Evolutionary conservation across 805 yeast species (phyloP).

Genomic region (Ogataea pignaliae): DNA sequence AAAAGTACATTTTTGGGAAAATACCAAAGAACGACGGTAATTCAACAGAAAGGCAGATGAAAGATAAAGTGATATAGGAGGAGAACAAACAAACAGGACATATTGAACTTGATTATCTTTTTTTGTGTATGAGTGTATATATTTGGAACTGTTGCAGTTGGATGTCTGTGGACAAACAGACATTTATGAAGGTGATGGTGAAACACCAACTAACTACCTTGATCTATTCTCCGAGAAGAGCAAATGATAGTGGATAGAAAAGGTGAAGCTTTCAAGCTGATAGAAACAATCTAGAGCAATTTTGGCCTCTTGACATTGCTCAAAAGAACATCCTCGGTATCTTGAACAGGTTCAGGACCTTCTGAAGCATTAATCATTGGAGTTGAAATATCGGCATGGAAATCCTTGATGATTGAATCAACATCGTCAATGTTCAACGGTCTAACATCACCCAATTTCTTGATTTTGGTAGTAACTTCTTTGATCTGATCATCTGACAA

Average conservation of each 20-base stretch:
- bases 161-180: too few species aligned
- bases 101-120: too few species aligned
- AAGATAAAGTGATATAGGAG: too few species aligned
- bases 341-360: slow-evolving; percentile 25
- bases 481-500: slow-evolving; percentile 55
- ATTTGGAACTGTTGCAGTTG: too few species aligned
- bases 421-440: slow-evolving; percentile 58
- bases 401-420: slow-evolving; percentile 54
- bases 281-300: slow-evolving; percentile 22
- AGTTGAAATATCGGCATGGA: slow-evolving; percentile 51
- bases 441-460: slow-evolving; percentile 55
- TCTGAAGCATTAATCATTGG: slow-evolving; percentile 39
- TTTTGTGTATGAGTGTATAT: too few species aligned
- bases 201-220: not conserved
- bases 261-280: too few species aligned
- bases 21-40: too few species aligned
- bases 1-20: too few species aligned
- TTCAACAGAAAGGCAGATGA: too few species aligned
- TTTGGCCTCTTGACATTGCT: slow-evolving; percentile 32
- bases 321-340: slow-evolving; percentile 24
- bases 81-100: too few species aligned
- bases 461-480: slow-evolving; percentile 50
- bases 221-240: not conserved
- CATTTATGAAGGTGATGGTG: too few species aligned
- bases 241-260: not conserved